Conservation (phyloP, 2,329 filamentous ascomycete species). For the Aspergillus sp. region DNA sequence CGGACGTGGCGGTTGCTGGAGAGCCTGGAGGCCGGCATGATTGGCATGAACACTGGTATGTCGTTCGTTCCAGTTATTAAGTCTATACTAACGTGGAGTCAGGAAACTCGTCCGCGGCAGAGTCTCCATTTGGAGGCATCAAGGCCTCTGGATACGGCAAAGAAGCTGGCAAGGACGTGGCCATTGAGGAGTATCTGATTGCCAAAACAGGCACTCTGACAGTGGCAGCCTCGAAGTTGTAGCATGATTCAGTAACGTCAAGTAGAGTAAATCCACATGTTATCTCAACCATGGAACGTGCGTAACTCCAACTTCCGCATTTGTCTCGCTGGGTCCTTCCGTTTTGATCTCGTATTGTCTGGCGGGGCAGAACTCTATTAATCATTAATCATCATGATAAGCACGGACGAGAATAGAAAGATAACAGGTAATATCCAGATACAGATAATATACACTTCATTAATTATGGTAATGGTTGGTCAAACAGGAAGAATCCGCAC, state of each 20-base stretch:
- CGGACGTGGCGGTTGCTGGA: constrained; percentile 12
- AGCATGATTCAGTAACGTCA: background rate
- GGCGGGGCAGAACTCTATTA: too few species aligned
- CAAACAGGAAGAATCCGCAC: background rate
- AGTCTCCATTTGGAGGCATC: constrained; percentile 21
- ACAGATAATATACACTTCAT: too few species aligned
- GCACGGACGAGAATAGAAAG: too few species aligned
- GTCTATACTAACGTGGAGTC: background rate
- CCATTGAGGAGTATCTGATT: constrained; percentile 36
- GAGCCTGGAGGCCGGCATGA: constrained; percentile 19
- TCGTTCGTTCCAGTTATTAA: background rate
- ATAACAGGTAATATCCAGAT: too few species aligned
- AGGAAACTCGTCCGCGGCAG: constrained; percentile 23
- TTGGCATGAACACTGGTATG: constrained; percentile 23
- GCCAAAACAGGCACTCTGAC: constrained; percentile 23
- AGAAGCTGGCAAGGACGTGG: constrained; percentile 49
- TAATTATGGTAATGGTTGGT: background rate
- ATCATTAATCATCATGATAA: too few species aligned
- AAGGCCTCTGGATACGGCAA: constrained; percentile 47
- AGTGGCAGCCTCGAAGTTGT: background rate
- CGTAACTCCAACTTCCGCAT: too few species aligned
- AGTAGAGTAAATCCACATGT: too few species aligned
- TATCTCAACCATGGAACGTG: too few species aligned
- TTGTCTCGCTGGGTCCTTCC: too few species aligned
- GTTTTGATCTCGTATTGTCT: too few species aligned